Evolutionary conservation across 441 rosid genomes (phyloP).

Genomic region (Populus trichocarpa): DNA sequence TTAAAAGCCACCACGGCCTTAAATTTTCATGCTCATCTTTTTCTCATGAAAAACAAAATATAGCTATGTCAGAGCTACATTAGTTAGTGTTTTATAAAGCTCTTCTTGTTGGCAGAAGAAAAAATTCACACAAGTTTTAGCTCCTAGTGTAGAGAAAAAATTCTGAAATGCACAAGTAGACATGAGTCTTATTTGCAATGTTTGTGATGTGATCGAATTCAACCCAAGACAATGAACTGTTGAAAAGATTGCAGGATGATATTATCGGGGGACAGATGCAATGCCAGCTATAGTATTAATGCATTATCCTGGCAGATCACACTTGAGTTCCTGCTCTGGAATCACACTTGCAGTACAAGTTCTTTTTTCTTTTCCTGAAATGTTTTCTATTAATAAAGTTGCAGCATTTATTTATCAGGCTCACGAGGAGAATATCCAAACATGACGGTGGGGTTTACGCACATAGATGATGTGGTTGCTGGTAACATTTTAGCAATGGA

Average conservation of each 20-base stretch:
- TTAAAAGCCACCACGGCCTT: too few species aligned
- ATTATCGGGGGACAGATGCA: not conserved
- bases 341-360: not conserved
- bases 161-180: too few species aligned
- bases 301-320: not conserved
- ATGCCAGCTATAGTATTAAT: not conserved
- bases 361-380: not conserved
- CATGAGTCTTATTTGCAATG: too few species aligned
- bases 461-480: constrained; percentile 66
- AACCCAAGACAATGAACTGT: not conserved
- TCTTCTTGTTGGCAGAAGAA: too few species aligned
- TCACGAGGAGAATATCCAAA: constrained; percentile 58
- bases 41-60: too few species aligned
- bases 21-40: too few species aligned
- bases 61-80: too few species aligned
- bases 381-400: not conserved
- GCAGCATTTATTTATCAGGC: constrained; percentile 25
- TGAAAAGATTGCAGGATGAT: not conserved
- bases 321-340: not conserved
- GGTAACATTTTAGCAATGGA: constrained; percentile 77
- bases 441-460: constrained; percentile 62
- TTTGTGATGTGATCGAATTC: not conserved
- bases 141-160: too few species aligned
- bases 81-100: too few species aligned
- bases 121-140: too few species aligned